Conservation (phyloP, 2,329 filamentous ascomycete genomes). For the Cryphonectria nitschkei region DNA sequence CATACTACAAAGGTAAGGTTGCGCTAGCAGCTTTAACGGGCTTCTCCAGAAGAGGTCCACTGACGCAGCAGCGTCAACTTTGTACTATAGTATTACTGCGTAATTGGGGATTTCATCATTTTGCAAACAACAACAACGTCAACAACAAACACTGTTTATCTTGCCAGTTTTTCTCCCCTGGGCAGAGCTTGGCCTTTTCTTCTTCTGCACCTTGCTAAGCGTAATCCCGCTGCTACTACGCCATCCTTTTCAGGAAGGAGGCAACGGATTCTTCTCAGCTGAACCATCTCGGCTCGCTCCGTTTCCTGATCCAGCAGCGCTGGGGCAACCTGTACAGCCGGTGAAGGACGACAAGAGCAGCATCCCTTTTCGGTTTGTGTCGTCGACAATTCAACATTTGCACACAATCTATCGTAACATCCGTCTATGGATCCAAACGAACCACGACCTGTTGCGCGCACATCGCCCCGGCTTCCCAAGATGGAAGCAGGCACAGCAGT, state of each 20-base stretch:
- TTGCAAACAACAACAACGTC: not conserved
- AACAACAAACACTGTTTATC: not conserved
- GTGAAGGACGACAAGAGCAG: not conserved
- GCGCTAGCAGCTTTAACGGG: constrained; percentile 1
- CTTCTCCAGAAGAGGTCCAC: constrained; percentile 1
- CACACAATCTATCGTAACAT: not conserved
- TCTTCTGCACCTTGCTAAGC: not conserved
- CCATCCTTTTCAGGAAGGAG: not conserved
- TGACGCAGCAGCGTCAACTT: not conserved
- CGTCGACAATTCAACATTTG: not conserved
- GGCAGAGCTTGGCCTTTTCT: not conserved
- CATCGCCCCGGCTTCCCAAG: not conserved
- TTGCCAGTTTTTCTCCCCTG: not conserved
- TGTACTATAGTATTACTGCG: not conserved
- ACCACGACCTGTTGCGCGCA: not conserved
- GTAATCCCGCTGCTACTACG: not conserved
- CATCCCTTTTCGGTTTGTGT: not conserved
- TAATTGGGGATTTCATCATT: not conserved
- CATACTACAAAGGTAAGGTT: not conserved
- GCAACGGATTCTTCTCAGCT: not conserved
- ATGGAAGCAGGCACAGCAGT: constrained; percentile 25
- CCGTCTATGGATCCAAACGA: not conserved
- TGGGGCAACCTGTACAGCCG: not conserved
- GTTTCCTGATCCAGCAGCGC: not conserved
- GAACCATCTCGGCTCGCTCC: not conserved